phyloP scores from a whole-genome alignment of 352 stramenopile species.

The Elongisporangium senticosum region DNA sequence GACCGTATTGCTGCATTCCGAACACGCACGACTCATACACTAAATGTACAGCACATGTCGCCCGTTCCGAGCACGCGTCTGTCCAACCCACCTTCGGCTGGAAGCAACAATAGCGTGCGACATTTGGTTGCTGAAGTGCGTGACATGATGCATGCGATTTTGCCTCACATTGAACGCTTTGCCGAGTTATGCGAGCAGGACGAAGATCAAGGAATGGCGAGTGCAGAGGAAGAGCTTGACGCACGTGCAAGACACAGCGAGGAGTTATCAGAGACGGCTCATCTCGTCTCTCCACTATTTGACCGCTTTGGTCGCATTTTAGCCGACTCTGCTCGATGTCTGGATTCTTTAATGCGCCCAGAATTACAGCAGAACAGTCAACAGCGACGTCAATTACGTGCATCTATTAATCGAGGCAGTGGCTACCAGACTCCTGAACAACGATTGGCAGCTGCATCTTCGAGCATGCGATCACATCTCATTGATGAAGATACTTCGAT shows the following conservation, averaged over 20 bases:
- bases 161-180: slow-evolving; percentile 64
- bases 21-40: slow-evolving; percentile 80
- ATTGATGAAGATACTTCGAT: slow-evolving; percentile 44
- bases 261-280: slow-evolving; percentile 57
- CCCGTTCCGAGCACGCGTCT: slow-evolving; percentile 48
- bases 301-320: slow-evolving; percentile 75
- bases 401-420: slow-evolving; percentile 1
- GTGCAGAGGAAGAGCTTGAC: slow-evolving; percentile 3
- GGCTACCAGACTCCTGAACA: not conserved
- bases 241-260: slow-evolving; percentile 8
- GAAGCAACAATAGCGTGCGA: slow-evolving; percentile 34
- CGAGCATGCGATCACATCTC: not conserved
- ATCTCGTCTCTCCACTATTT: slow-evolving; percentile 69
- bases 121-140: slow-evolving; percentile 48
- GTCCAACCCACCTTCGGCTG: slow-evolving; percentile 42
- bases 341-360: slow-evolving; percentile 57
- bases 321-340: slow-evolving; percentile 50
- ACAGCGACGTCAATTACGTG: slow-evolving; percentile 20
- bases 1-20: slow-evolving; percentile 93
- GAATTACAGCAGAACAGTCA: slow-evolving; percentile 38
- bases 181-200: slow-evolving; percentile 49
- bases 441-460: not conserved
- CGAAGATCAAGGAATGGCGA: slow-evolving; percentile 8
- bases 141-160: slow-evolving; percentile 62
- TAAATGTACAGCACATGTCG: slow-evolving; percentile 45